A percentile compares a stretch with the other conserved stretches of the same genome.
These are phyloP conservation scores for Penicillium hordei DNA, from an alignment of 2,329 filamentous ascomycete species.

Conservation along the genomic window DNA sequence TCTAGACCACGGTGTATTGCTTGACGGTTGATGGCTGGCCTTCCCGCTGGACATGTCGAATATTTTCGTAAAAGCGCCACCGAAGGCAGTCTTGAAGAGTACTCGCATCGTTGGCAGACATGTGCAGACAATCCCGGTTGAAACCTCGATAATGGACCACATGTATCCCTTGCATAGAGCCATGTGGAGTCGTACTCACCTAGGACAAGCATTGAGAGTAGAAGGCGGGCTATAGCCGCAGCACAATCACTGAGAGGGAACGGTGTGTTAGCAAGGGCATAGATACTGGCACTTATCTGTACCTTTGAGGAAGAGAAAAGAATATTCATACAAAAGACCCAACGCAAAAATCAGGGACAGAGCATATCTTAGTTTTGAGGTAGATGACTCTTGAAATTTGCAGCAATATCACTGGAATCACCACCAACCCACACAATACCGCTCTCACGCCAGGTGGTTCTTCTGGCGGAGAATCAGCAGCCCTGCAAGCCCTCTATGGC, in stretches of 20 bases:
- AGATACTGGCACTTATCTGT: background rate
- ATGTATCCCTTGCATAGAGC: constrained; percentile 1
- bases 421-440: constrained; percentile 27
- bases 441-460: constrained; percentile 23
- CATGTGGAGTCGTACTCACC: constrained; percentile 1
- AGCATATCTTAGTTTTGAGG: background rate
- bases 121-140: constrained; percentile 7
- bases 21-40: background rate
- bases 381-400: constrained; percentile 33
- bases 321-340: constrained; percentile 3
- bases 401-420: constrained; percentile 32
- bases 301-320: too few species aligned
- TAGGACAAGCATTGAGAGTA: constrained; percentile 3
- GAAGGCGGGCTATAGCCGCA: constrained; percentile 2
- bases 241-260: constrained; percentile 1
- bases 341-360: constrained; percentile 1
- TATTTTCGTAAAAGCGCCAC: background rate
- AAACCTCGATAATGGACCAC: constrained; percentile 6
- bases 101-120: constrained; percentile 9
- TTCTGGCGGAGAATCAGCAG: constrained; percentile 27
- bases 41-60: background rate
- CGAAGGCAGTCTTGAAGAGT: background rate
- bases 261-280: background rate
- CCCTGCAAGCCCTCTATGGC: constrained; percentile 23
- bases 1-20: background rate